These are phyloP conservation scores for Russula emetica DNA, from an alignment of 768 basidiomycete genomes.

Conservation along the genomic window DNA sequence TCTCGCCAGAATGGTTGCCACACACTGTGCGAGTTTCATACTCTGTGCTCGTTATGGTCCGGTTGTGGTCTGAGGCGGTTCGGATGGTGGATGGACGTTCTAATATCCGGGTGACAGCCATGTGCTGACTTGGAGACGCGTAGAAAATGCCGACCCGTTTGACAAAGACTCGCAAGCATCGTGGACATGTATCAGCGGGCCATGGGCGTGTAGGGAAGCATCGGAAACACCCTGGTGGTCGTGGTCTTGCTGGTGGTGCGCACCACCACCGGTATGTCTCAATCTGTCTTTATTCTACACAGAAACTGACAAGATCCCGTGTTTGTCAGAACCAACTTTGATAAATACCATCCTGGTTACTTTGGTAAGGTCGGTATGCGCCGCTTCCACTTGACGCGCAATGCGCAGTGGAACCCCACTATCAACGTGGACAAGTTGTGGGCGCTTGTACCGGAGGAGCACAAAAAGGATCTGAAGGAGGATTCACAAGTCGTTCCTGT, in stretches of 20 bases:
- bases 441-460: conserved; percentile 80
- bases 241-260: conserved; percentile 99
- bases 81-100: conserved; percentile 50
- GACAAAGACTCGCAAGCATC: conserved; percentile 97
- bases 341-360: conserved; percentile 99
- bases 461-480: conserved; percentile 73
- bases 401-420: conserved; percentile 86
- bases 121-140: conserved; percentile 30
- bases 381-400: conserved; percentile 92
- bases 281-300: background rate
- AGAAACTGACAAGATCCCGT: background rate
- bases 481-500: conserved; percentile 86
- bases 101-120: conserved; percentile 26
- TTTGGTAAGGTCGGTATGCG: conserved; percentile 99
- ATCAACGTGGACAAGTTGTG: conserved; percentile 99
- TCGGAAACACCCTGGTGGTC: conserved; percentile 99
- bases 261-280: conserved; percentile 91
- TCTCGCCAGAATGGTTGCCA: conserved; percentile 28
- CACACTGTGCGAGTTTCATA: conserved; percentile 14
- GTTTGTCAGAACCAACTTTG: conserved; percentile 78
- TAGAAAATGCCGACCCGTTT: conserved; percentile 90
- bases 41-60: background rate
- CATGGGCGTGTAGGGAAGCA: conserved; percentile 99
- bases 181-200: conserved; percentile 99
- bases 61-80: conserved; percentile 9